phyloP scores from a whole-genome alignment of 768 basidiomycete species.

The Tulasnella sp. region DNA sequence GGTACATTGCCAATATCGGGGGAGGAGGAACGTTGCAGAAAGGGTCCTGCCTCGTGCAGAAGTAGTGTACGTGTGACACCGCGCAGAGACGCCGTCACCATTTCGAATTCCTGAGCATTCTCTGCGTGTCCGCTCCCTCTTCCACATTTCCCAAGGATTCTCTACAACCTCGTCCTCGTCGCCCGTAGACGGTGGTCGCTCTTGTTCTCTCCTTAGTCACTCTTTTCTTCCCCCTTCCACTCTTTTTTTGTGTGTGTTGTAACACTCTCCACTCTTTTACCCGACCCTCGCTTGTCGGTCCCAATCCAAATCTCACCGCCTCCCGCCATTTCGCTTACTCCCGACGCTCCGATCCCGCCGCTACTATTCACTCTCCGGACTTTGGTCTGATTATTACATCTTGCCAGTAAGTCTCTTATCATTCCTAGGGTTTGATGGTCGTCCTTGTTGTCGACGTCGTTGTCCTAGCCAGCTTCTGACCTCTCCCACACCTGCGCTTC shows the following conservation, averaged over 20 bases:
- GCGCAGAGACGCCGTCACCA: not conserved
- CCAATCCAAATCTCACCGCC: constrained; percentile 5
- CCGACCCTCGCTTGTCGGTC: not conserved
- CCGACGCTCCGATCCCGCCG: not conserved
- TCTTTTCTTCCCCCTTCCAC: not conserved
- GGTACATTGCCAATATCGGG: not conserved
- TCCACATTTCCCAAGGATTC: not conserved
- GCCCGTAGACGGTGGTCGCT: not conserved
- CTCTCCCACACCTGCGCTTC: not conserved
- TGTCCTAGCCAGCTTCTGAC: not conserved
- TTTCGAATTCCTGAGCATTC: not conserved
- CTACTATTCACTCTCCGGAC: not conserved
- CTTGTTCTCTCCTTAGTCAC: not conserved
- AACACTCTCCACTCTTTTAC: not conserved
- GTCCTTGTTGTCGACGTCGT: not conserved
- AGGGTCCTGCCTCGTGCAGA: not conserved
- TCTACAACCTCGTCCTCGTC: constrained; percentile 1
- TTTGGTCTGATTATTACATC: not conserved
- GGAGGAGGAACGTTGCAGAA: not conserved
- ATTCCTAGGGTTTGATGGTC: not conserved
- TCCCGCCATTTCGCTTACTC: not conserved
- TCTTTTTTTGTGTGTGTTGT: not conserved
- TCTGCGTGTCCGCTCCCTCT: not conserved
- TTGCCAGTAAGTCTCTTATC: not conserved
- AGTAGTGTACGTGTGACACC: not conserved